These are phyloP conservation scores for Fibroporia radiculosa DNA, from an alignment of 768 basidiomycete genomes.

Conservation along the genomic window DNA sequence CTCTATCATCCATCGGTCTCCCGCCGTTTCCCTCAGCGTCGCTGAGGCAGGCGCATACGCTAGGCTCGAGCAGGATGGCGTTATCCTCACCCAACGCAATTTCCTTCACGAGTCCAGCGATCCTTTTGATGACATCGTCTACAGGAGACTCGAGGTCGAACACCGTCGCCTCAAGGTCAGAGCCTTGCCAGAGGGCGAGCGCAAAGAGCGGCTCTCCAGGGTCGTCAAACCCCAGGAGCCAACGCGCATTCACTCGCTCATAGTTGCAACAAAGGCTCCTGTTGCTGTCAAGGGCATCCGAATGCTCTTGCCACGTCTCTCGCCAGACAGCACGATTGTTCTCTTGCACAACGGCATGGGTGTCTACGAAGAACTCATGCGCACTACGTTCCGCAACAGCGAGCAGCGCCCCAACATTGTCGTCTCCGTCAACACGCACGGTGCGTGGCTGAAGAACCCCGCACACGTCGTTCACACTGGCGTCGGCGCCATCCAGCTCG, in stretches of 20 bases:
- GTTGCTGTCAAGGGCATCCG: constrained; percentile 51
- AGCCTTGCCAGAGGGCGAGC: background rate
- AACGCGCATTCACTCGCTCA: constrained; percentile 58
- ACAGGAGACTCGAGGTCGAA: background rate
- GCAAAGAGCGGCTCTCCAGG: background rate
- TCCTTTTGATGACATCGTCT: background rate
- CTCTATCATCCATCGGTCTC: constrained; percentile 60
- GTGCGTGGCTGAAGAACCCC: constrained; percentile 48
- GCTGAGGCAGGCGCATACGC: constrained; percentile 27
- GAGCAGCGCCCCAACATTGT: constrained; percentile 77
- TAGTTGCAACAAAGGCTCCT: constrained; percentile 78
- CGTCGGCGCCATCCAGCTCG: constrained; percentile 66
- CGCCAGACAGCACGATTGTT: constrained; percentile 69
- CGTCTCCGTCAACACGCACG: constrained; percentile 76
- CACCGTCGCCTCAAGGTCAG: no score
- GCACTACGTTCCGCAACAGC: constrained; percentile 63
- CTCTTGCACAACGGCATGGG: constrained; percentile 97
- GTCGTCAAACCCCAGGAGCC: background rate
- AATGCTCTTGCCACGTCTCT: constrained; percentile 54
- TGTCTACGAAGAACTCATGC: constrained; percentile 70
- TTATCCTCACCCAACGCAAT: constrained; percentile 31
- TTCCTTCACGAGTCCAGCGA: constrained; percentile 47
- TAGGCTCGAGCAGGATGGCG: constrained; percentile 43
- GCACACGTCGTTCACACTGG: constrained; percentile 64
- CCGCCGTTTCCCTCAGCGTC: constrained; percentile 29